Conservation (phyloP, 192 early-diverging fungal species). For the Helicostylum pulchrum region DNA sequence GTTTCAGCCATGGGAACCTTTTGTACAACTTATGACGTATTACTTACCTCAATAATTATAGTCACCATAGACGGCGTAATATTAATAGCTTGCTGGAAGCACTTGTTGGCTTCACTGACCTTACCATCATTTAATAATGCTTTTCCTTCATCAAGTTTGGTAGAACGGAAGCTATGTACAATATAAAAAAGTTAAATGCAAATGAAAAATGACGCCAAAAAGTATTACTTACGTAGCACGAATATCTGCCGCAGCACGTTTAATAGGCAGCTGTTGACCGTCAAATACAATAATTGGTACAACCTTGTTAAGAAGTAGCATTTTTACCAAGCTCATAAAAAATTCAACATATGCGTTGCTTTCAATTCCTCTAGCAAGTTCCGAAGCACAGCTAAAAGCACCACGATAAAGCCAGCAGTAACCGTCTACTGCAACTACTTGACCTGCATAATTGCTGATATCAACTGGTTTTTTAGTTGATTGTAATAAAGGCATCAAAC, state of each 20-base stretch:
- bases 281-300: conserved; percentile 93
- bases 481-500: conserved; percentile 80
- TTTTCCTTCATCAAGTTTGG: background rate
- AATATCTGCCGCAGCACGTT: conserved; percentile 68
- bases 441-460: conserved; percentile 67
- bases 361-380: conserved; percentile 63
- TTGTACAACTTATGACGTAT: conserved; percentile 44
- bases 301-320: conserved; percentile 70
- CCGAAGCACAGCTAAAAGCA: conserved; percentile 79
- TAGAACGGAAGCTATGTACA: background rate
- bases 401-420: conserved; percentile 96
- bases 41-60: conserved; percentile 8
- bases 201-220: conserved; percentile 2
- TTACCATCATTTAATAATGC: background rate
- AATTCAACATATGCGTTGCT: conserved; percentile 75
- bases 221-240: conserved; percentile 47
- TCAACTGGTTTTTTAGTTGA: conserved; percentile 65
- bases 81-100: conserved; percentile 1
- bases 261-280: conserved; percentile 85
- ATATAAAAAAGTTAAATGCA: background rate
- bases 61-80: conserved; percentile 8
- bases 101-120: background rate
- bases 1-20: background rate
- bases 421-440: conserved; percentile 82
- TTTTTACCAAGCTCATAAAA: conserved; percentile 73